Percentiles rank a stretch among this genome's conserved stretches.
Evolutionary conservation across 1,139 yeast species (phyloP).

Genomic region (Scheffersomyces insectosa): DNA sequence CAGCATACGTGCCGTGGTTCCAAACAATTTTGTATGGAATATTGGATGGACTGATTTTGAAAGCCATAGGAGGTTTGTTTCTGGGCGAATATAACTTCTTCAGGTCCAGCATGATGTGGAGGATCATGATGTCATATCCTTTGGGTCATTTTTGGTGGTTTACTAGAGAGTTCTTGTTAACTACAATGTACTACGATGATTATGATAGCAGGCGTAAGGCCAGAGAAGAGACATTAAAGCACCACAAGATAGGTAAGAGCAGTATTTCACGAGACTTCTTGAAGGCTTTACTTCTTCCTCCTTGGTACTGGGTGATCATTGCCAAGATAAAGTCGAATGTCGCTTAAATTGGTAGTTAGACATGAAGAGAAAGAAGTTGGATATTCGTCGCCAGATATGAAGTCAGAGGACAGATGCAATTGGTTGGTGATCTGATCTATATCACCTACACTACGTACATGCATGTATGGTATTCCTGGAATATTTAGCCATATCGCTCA

Average conservation of each 20-base stretch:
- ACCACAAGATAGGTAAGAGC: constrained; percentile 10
- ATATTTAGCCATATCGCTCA: too few relatives aligned
- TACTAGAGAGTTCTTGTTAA: constrained; percentile 22
- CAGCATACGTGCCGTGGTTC: constrained; percentile 29
- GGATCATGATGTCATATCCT: constrained; percentile 18
- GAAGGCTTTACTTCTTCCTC: constrained; percentile 28
- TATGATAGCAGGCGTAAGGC: constrained; percentile 14
- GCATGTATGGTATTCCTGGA: too few relatives aligned
- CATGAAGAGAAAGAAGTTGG: too few relatives aligned
- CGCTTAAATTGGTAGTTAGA: too few relatives aligned
- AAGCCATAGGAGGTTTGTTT: neutral
- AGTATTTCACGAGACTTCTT: constrained; percentile 15
- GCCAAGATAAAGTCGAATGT: constrained; percentile 8
- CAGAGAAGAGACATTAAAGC: constrained; percentile 14
- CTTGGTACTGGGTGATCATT: constrained; percentile 39
- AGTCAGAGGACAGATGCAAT: too few relatives aligned
- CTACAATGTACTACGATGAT: constrained; percentile 20
- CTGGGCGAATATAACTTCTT: constrained; percentile 1
- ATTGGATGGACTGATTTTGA: neutral
- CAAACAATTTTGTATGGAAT: constrained; percentile 19
- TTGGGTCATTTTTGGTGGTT: constrained; percentile 47
- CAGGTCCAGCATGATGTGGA: constrained; percentile 16
- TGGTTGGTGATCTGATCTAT: too few relatives aligned
- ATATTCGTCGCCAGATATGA: too few relatives aligned
- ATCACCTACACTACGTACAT: too few relatives aligned